Evolutionary conservation across 2,329 filamentous ascomycete genomes (phyloP).

Genomic region (Cladosporium sp.): DNA sequence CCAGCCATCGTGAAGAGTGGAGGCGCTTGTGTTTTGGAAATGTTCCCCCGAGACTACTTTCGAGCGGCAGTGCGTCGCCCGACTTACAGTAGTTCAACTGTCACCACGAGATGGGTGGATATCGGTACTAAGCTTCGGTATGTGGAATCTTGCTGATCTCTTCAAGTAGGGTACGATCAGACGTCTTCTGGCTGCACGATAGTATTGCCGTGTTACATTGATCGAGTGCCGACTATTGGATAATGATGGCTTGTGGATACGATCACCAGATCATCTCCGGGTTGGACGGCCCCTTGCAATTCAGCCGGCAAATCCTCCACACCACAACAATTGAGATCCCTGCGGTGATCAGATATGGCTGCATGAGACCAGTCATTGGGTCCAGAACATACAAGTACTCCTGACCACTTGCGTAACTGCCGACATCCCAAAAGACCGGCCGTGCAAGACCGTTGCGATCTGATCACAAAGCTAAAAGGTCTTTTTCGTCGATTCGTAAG

Average conservation of each 20-base stretch:
- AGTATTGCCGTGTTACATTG: too few relatives aligned
- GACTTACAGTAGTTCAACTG: neutral
- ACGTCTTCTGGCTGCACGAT: too few relatives aligned
- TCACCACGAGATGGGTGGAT: neutral
- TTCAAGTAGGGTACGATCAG: too few relatives aligned
- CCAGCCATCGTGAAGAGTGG: neutral
- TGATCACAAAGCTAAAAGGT: neutral
- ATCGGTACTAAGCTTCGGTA: neutral
- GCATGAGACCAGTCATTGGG: neutral
- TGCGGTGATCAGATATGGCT: neutral
- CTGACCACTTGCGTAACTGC: neutral
- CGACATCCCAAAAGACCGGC: neutral
- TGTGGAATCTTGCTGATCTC: neutral
- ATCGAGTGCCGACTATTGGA: neutral
- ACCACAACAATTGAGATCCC: neutral
- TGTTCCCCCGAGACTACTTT: neutral
- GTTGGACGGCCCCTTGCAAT: neutral
- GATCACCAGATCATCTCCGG: neutral
- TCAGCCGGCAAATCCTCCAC: neutral
- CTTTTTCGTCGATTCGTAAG: neutral
- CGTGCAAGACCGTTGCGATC: neutral
- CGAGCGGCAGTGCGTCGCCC: neutral
- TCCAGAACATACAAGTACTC: neutral
- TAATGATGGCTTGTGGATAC: neutral
- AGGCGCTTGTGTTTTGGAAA: conserved; percentile 1